Evolutionary conservation across 768 basidiomycete genomes (phyloP), one percentile per base, ranked within the genome.

Genomic region (Lentinula aciculospora): DNA sequence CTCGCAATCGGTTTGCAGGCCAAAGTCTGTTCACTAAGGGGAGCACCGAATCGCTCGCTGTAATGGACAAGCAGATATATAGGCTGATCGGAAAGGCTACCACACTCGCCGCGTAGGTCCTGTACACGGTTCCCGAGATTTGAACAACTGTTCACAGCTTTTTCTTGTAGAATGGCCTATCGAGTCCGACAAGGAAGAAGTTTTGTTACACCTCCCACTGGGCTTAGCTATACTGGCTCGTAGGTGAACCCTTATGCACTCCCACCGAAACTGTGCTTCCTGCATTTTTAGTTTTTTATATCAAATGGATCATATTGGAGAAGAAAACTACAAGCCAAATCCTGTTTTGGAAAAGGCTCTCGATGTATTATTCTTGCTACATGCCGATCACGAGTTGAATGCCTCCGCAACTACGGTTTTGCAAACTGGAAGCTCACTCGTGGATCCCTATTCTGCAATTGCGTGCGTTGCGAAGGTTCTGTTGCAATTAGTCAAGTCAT

Each of bases 41-140:
- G 6, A 81, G 86, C 68, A 68, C 74, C 28, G 77, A 68, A 0
- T 91, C 90, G 3, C 79, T 95, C 5, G 85, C 79, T 27, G 76
- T 82, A 46, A 91, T 96, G 88, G 94, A 95, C 70, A 92, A 92
- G 75, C 94, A 95, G 69, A 94, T 95, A 42, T 93, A 86, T 68
- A 77, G 92, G 62, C 72, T 94, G 4, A 89, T 94, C 53, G 93
- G 94, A 42, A 95, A 94, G 67, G 86, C 89, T 8, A 92, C 89
- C 4, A 93, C 92, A 0, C 76, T 95, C 39, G 93, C 93, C 60
- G 92, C 93, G 82, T 90, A 61, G 48, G 85, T 74, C 28, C 28
- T 51, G n/a, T 23, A 5, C 40, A 12, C 19, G n/a, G n/a, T n/a
- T n/a, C 42, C 32, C 37, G 37, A 47, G 19, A 6, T 40, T 58